Conservation (phyloP, 2,329 filamentous ascomycete species). For the Pseudogymnoascus sp. region DNA sequence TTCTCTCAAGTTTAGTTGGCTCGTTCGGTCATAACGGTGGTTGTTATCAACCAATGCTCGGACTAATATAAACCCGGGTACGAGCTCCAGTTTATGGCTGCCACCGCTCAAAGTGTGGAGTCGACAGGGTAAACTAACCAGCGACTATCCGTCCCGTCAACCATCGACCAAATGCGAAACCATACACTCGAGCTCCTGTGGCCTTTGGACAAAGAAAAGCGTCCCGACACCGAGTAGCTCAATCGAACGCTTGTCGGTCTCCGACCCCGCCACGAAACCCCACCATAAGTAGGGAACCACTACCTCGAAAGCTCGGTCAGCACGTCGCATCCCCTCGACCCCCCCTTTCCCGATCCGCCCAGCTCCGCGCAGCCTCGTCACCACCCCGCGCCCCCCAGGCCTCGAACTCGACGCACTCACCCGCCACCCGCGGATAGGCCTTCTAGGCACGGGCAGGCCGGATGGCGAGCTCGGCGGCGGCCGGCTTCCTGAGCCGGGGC, state of each 20-base stretch:
- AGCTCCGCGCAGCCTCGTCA: conserved; percentile 1
- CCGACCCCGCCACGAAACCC: not conserved
- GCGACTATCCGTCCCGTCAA: conserved; percentile 6
- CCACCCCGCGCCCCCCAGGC: not conserved
- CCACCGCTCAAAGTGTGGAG: not conserved
- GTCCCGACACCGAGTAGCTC: not conserved
- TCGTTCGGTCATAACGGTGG: not conserved
- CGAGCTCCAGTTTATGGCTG: conserved; percentile 1
- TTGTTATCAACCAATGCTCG: not conserved
- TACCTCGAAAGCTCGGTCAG: not conserved
- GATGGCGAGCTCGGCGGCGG: conserved; percentile 28
- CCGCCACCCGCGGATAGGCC: not conserved
- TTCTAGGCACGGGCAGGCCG: conserved; percentile 5
- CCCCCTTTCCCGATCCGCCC: not conserved
- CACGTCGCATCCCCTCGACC: not conserved
- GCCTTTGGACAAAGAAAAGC: not conserved
- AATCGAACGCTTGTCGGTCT: not conserved
- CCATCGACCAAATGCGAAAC: conserved; percentile 5
- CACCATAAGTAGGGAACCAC: not conserved
- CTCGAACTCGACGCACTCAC: not conserved
- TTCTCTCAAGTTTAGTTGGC: not conserved
- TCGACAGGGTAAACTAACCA: conserved; percentile 7
- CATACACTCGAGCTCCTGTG: not conserved
- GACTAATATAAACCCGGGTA: conserved; percentile 2
- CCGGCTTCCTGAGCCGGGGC: conserved; percentile 58